phyloP scores from a whole-genome alignment of 768 basidiomycete genomes.

The Russula dissimulans region DNA sequence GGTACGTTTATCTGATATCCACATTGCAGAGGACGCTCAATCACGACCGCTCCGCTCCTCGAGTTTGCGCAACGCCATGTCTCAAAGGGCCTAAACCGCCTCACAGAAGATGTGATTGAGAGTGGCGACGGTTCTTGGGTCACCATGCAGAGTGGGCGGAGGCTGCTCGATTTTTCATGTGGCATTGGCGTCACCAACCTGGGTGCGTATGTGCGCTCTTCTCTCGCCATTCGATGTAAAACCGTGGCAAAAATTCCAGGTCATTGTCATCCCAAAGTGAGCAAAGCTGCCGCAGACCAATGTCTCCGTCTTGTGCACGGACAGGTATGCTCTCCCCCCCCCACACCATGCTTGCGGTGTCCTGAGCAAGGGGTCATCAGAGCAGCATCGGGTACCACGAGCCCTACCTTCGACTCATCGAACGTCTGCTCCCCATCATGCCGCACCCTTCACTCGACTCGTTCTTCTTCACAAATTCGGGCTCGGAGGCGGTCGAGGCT shows the following conservation, averaged over 20 bases:
- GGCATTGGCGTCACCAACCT: slow-evolving; percentile 20
- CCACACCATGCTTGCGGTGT: not conserved
- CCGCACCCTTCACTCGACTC: slow-evolving; percentile 85
- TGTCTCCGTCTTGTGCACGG: slow-evolving; percentile 71
- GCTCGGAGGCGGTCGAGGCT: slow-evolving; percentile 87
- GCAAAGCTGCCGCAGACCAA: slow-evolving; percentile 82
- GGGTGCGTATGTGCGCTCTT: not conserved
- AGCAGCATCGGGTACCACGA: slow-evolving; percentile 84
- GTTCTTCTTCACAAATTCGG: slow-evolving; percentile 98
- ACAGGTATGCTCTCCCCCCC: slow-evolving; percentile 40
- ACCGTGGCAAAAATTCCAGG: slow-evolving; percentile 35
- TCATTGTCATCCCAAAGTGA: slow-evolving; percentile 81
- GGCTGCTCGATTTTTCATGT: slow-evolving; percentile 18
- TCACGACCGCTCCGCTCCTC: slow-evolving; percentile 8
- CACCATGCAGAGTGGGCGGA: slow-evolving; percentile 15
- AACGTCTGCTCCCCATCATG: slow-evolving; percentile 80
- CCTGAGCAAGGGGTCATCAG: slow-evolving; percentile 30
- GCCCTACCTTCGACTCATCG: slow-evolving; percentile 80
- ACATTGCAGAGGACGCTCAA: slow-evolving; percentile 1
- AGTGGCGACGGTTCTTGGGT: slow-evolving; percentile 18
- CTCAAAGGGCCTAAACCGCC: slow-evolving; percentile 3
- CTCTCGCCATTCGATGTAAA: not conserved
- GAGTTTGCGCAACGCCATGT: slow-evolving; percentile 16
- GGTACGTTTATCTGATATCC: not conserved
- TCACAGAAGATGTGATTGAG: slow-evolving; percentile 14